Percentiles rank a stretch among this genome's conserved stretches.
Evolutionary conservation across 179 eudicot species (phyloP).

Genomic region (Silene noctiflora): DNA sequence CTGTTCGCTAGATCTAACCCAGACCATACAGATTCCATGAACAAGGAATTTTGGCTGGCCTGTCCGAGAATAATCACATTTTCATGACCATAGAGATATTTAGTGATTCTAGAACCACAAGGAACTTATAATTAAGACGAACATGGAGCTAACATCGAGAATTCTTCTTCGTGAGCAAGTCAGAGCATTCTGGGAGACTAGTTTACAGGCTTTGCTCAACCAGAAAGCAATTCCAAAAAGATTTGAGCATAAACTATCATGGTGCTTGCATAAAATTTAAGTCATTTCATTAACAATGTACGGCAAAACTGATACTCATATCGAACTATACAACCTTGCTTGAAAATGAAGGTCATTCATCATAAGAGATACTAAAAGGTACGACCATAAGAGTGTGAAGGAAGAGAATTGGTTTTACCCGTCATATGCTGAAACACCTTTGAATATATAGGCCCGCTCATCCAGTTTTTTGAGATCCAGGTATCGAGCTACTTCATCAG

Average conservation of each 20-base stretch:
- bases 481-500: conserved; percentile 85
- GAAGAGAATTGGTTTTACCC: conserved; percentile 47
- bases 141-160: too few relatives aligned
- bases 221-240: not conserved
- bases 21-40: not conserved
- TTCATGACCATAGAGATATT: not conserved
- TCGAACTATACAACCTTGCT: not conserved
- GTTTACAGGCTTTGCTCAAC: not conserved
- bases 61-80: not conserved
- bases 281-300: too few relatives aligned
- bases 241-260: not conserved
- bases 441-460: conserved; percentile 78
- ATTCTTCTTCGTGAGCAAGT: too few relatives aligned
- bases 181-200: not conserved
- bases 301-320: not conserved
- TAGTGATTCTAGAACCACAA: not conserved
- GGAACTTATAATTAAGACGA: not conserved
- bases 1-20: not conserved
- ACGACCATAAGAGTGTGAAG: not conserved
- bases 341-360: not conserved
- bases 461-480: conserved; percentile 89
- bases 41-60: not conserved
- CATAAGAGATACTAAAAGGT: not conserved
- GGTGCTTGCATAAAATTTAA: too few relatives aligned
- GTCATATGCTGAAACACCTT: conserved; percentile 82